Evolutionary conservation across 768 basidiomycete genomes (phyloP), one percentile per base, ranked within the genome.

Genomic region (button mushroom (Agaricus bisporus)): DNA sequence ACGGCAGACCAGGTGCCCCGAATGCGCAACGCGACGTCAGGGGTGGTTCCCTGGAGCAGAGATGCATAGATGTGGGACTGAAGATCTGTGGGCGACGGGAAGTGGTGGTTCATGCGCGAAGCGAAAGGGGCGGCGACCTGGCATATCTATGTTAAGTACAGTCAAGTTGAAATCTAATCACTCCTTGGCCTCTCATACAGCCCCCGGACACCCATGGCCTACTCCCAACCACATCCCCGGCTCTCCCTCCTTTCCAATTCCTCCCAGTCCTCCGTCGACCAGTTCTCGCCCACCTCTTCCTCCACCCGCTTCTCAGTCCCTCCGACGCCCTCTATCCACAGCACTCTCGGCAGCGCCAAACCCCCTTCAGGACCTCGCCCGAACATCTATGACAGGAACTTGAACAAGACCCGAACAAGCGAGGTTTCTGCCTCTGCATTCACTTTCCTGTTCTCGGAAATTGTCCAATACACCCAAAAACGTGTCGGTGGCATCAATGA

Each of bases 381-480:
- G 2, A 88, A 80, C 59, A 92, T 98, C 57, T 91, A 95, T 69
- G 95, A 98, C 63, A 79, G 94, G 54, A 84, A 80, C 45, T 76
- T 97, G 60, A 92, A 89, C 75, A 95, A 94, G 75, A 85, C 90
- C 2, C 83, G 90, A 41, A 77, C 82, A 11, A 70, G 85, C 22
- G 95, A 98, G 65, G 91, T 95, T 48, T 88, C 89, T 14, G 75
- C 84, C 4, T 78, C 86, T 2, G 88, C 93, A 0, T 94, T 91
- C 65, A 78, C 88, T 0, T 98, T 97, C 65, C 76, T 98, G 54
- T 94, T 98, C 69, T 88, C 89, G 4, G 95, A 98, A 70, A 76
- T 94, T 11, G 86, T 99, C 1, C 88, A 94, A 67, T 98, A 98
- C 70, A 95, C 92, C 1, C 97, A 98, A 72, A 94, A 91, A 63